phyloP scores from a whole-genome alignment of 306 rosid genomes.

The Trifolium pratense region DNA sequence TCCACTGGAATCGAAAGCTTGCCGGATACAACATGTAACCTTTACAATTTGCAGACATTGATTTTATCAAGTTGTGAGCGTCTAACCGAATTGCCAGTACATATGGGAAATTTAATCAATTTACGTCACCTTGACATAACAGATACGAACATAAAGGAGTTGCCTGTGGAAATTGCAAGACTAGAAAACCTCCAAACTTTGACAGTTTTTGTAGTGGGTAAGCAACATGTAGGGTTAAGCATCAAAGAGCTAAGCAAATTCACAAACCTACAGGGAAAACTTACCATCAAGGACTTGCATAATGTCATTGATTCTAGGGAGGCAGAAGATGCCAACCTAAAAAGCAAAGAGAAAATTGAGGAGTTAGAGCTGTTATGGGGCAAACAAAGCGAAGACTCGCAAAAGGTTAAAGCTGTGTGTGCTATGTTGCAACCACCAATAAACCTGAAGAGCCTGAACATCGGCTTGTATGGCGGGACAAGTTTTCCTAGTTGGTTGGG shows the following conservation, averaged over 20 bases:
- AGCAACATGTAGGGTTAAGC: background rate
- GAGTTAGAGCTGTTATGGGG: background rate
- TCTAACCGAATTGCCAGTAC: background rate
- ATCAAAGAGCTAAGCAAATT: background rate
- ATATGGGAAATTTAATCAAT: background rate
- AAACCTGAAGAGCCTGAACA: background rate
- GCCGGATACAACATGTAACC: background rate
- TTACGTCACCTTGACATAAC: background rate
- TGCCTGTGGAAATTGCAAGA: background rate
- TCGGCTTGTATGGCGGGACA: background rate
- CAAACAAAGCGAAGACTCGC: background rate
- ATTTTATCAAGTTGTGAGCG: background rate
- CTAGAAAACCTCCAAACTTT: conserved; percentile 3
- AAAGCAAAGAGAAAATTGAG: background rate
- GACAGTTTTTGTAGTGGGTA: background rate
- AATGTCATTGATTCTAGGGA: background rate
- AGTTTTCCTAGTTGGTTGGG: conserved; percentile 28
- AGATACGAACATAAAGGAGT: background rate
- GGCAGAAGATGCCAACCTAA: background rate
- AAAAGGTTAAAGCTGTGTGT: background rate
- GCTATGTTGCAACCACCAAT: conserved; percentile 13
- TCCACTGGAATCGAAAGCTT: background rate
- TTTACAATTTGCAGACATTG: conserved; percentile 24
- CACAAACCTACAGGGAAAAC: background rate
- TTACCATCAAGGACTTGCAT: background rate